Evolutionary conservation across 768 basidiomycete genomes (phyloP).

Genomic region (Panellus pusillus): DNA sequence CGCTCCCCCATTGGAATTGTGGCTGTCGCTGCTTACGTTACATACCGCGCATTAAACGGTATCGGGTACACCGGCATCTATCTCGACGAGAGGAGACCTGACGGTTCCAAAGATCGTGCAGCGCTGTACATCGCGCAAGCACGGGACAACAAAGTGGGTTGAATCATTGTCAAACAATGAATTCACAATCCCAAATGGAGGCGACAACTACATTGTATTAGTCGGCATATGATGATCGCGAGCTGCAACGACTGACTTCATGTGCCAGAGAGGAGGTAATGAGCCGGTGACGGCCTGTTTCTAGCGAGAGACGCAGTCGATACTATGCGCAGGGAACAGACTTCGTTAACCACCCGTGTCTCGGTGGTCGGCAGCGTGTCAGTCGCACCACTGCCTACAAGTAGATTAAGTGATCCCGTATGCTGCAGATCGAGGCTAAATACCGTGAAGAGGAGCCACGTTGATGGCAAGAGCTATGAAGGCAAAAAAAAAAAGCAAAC

Average conservation of each 20-base stretch:
- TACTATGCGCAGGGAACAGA: neutral
- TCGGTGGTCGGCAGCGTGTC: conserved; percentile 10
- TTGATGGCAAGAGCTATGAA: conserved; percentile 4
- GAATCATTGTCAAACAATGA: neutral
- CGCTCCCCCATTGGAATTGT: neutral
- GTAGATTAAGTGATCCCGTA: neutral
- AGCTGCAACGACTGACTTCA: neutral
- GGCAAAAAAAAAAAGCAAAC: conserved; percentile 13
- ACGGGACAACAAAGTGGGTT: neutral
- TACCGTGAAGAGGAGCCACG: conserved; percentile 8
- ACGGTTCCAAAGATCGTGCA: neutral
- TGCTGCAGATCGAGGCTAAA: neutral
- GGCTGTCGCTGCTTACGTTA: conserved; percentile 4
- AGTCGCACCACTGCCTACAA: neutral
- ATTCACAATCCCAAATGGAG: neutral
- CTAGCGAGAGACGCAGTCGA: neutral
- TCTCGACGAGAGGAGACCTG: neutral
- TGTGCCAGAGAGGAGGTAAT: conserved; percentile 3
- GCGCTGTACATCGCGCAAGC: neutral
- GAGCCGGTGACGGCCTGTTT: conserved; percentile 4
- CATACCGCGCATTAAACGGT: conserved; percentile 4
- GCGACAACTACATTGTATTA: neutral
- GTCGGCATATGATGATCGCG: no score
- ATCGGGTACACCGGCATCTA: conserved; percentile 6
- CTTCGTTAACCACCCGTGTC: conserved; percentile 1